These are phyloP conservation scores for Acer campestre DNA, from an alignment of 345 rosid genomes.

Conservation along the genomic window DNA sequence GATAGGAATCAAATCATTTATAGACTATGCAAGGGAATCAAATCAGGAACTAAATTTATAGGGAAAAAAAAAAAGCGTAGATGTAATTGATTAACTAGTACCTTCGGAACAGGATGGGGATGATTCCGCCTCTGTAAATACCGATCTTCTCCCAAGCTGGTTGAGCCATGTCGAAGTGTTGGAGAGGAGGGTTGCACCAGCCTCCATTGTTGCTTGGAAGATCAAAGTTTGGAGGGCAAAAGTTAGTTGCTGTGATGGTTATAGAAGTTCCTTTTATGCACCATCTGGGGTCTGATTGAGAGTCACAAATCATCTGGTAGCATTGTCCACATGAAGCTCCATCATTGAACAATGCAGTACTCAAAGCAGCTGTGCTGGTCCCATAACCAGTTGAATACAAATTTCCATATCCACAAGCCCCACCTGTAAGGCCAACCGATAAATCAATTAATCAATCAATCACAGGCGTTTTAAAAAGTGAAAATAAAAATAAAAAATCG, in stretches of 20 bases:
- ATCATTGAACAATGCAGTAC: constrained; percentile 69
- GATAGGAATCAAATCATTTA: no score
- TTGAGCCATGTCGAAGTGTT: constrained; percentile 94
- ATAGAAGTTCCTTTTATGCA: constrained; percentile 61
- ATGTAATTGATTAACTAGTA: constrained; percentile 12
- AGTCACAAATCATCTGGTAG: constrained; percentile 60
- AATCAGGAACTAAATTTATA: no score
- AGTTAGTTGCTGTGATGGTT: constrained; percentile 71
- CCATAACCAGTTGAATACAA: constrained; percentile 66
- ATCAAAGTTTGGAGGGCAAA: constrained; percentile 80
- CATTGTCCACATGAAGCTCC: constrained; percentile 83
- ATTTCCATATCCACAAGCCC: constrained; percentile 89
- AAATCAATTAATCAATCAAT: not conserved
- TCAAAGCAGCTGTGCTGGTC: constrained; percentile 69
- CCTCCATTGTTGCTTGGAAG: constrained; percentile 78
- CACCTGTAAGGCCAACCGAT: constrained; percentile 37
- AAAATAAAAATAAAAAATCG: no score
- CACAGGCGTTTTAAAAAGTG: not conserved
- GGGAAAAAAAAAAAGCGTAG: not conserved
- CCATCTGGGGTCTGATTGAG: constrained; percentile 61
- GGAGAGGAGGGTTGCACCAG: constrained; percentile 97
- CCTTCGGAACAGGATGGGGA: constrained; percentile 86
- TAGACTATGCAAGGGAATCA: no score
- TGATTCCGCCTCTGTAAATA: constrained; percentile 78
- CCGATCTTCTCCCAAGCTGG: constrained; percentile 95